These are phyloP conservation scores for Colletotrichum chlorophyti DNA, from an alignment of 2,329 filamentous ascomycete genomes.

Conservation along the genomic window DNA sequence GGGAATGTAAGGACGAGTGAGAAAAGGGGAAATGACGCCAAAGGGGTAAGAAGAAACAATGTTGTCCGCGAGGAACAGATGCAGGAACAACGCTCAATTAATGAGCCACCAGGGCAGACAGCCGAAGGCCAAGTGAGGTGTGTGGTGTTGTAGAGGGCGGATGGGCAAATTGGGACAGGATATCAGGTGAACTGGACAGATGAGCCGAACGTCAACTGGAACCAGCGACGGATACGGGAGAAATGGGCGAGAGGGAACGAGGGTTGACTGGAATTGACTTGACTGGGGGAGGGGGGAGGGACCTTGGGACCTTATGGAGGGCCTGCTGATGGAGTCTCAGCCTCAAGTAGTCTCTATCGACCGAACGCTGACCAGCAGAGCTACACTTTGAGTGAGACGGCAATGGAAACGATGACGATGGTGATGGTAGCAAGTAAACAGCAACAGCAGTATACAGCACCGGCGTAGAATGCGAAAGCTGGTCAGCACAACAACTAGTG, in stretches of 20 bases:
- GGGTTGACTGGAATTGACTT: conserved; percentile 1
- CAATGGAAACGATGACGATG: background rate
- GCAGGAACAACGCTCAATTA: conserved; percentile 34
- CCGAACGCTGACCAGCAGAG: conserved; percentile 9
- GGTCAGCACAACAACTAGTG: background rate
- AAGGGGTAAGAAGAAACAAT: conserved; percentile 16
- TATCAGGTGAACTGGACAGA: conserved; percentile 35
- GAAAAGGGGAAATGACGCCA: conserved; percentile 23
- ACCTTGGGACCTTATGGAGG: conserved; percentile 31
- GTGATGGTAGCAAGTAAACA: too few species aligned
- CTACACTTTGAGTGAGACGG: too few species aligned
- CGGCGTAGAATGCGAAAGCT: background rate
- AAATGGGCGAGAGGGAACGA: conserved; percentile 1
- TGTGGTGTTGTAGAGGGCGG: conserved; percentile 30
- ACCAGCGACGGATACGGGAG: conserved; percentile 14
- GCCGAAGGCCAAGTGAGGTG: background rate
- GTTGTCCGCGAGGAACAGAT: conserved; percentile 33
- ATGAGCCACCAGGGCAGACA: conserved; percentile 28
- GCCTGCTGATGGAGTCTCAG: conserved; percentile 52
- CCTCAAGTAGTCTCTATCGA: conserved; percentile 36
- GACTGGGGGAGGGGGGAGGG: conserved; percentile 15
- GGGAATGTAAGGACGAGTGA: too few species aligned
- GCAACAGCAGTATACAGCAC: too few species aligned
- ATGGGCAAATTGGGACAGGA: conserved; percentile 8
- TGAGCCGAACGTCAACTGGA: conserved; percentile 26